Evolutionary conservation across 2,329 filamentous ascomycete genomes (phyloP).

Genomic region (Cordyceps pruinosa): DNA sequence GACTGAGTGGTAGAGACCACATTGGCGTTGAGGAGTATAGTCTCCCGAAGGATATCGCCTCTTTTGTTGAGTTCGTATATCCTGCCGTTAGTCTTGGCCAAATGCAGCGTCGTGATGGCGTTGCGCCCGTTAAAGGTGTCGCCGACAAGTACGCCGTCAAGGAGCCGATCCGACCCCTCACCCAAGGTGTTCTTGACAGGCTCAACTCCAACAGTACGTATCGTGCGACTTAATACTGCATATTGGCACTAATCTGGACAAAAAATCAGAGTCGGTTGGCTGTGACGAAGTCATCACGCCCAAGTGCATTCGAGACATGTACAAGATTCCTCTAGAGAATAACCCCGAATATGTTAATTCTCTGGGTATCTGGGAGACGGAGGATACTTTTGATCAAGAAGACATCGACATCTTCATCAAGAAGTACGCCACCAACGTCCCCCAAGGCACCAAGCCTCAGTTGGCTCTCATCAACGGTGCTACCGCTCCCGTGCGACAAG

Average conservation of each 20-base stretch:
- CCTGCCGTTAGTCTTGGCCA: constrained; percentile 33
- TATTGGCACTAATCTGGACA: neutral
- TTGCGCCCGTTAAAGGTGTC: neutral
- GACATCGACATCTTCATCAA: constrained; percentile 43
- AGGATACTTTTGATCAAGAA: constrained; percentile 42
- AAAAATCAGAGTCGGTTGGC: neutral
- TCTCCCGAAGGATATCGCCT: constrained; percentile 28
- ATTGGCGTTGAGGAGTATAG: constrained; percentile 35
- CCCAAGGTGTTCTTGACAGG: neutral
- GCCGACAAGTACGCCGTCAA: constrained; percentile 7
- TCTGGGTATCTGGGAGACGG: constrained; percentile 45
- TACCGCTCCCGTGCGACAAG: constrained; percentile 9
- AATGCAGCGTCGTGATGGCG: neutral
- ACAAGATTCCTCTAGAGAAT: constrained; percentile 29
- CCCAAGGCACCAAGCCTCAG: constrained; percentile 12
- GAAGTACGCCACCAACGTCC: constrained; percentile 25
- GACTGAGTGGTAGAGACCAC: constrained; percentile 23
- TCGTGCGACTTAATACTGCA: neutral
- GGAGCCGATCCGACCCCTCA: constrained; percentile 1
- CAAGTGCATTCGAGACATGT: constrained; percentile 45
- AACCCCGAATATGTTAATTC: constrained; percentile 33
- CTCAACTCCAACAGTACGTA: constrained; percentile 1
- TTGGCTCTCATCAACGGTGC: constrained; percentile 15
- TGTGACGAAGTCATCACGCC: constrained; percentile 53
- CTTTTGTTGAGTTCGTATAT: constrained; percentile 34